Percentiles rank a stretch among this genome's conserved stretches.
These are phyloP conservation scores for Alternaria sp. DNA, from an alignment of 2,329 filamentous ascomycete genomes.

Conservation along the genomic window DNA sequence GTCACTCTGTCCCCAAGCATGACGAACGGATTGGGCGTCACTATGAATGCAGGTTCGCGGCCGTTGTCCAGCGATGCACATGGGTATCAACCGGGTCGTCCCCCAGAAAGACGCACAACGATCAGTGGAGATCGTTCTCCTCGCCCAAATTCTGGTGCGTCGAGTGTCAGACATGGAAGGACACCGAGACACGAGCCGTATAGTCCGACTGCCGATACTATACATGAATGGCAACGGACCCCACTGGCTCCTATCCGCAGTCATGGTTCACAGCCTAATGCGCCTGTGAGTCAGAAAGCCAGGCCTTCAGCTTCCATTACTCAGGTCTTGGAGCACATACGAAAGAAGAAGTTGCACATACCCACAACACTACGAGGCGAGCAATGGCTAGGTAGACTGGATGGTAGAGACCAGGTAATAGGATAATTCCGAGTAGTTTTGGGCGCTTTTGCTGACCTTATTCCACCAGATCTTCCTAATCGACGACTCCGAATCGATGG, in stretches of 20 bases:
- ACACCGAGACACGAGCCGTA: fast-evolving
- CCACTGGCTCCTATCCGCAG: neutral
- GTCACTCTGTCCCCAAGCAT: neutral
- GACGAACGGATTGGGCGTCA: too few species aligned
- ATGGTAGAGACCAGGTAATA: constrained; percentile 20
- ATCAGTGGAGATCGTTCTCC: neutral
- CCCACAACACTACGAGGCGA: fast-evolving
- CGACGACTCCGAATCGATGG: constrained; percentile 24
- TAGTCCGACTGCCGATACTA: neutral
- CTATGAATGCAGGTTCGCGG: too few species aligned
- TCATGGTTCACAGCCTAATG: fast-evolving
- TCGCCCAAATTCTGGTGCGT: fast-evolving
- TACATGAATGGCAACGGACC: fast-evolving
- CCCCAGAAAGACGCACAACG: neutral
- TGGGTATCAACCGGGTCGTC: neutral
- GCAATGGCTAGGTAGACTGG: neutral
- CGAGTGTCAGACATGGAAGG: fast-evolving
- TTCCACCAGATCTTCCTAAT: constrained; percentile 18
- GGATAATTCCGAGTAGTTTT: fast-evolving
- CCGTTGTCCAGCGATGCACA: neutral
- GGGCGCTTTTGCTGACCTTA: fast-evolving
- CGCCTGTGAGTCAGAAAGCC: fast-evolving
- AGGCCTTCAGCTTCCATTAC: neutral
- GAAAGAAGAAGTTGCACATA: fast-evolving
- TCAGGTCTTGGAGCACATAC: fast-evolving